phyloP scores from a whole-genome alignment of 768 basidiomycete genomes.

The Collybia nuda region DNA sequence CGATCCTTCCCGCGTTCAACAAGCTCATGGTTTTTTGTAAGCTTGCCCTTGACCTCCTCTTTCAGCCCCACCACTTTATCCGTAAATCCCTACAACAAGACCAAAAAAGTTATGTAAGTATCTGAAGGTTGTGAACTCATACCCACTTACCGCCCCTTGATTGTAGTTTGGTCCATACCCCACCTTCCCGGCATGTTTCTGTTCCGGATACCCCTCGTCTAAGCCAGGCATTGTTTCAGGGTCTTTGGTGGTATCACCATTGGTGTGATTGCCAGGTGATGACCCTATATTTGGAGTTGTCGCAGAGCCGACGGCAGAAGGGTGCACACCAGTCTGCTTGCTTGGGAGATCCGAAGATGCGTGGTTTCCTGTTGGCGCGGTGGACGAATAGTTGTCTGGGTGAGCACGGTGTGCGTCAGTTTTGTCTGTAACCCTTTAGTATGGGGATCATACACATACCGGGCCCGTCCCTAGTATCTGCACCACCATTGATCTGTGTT shows the following conservation, averaged over 20 bases:
- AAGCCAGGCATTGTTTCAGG: not conserved
- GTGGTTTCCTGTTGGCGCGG: too few relatives aligned
- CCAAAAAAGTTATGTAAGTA: not conserved
- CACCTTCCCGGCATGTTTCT: conserved; percentile 42
- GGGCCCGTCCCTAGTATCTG: too few relatives aligned
- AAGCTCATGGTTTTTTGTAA: conserved; percentile 25
- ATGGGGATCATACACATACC: too few relatives aligned
- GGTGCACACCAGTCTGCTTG: conserved; percentile 8
- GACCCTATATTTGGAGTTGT: not conserved
- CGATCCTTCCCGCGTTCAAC: conserved; percentile 28
- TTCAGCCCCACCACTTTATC: conserved; percentile 33
- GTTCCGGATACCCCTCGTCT: conserved; percentile 31
- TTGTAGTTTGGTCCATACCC: conserved; percentile 43
- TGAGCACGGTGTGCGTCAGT: too few relatives aligned
- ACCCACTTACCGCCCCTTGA: conserved; percentile 28
- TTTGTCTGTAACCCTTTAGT: too few relatives aligned
- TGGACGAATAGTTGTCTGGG: too few relatives aligned
- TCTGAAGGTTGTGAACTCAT: not conserved
- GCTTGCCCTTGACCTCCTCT: conserved; percentile 32
- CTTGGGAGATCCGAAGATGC: conserved; percentile 38
- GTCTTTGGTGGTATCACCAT: conserved; percentile 1
- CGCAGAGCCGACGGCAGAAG: conserved; percentile 10
- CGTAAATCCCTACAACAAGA: conserved; percentile 19
- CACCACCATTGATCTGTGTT: too few relatives aligned
- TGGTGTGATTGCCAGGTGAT: not conserved